phyloP scores from a whole-genome alignment of 2,329 filamentous ascomycete genomes.

The Pseudogymnoascus pannorum region DNA sequence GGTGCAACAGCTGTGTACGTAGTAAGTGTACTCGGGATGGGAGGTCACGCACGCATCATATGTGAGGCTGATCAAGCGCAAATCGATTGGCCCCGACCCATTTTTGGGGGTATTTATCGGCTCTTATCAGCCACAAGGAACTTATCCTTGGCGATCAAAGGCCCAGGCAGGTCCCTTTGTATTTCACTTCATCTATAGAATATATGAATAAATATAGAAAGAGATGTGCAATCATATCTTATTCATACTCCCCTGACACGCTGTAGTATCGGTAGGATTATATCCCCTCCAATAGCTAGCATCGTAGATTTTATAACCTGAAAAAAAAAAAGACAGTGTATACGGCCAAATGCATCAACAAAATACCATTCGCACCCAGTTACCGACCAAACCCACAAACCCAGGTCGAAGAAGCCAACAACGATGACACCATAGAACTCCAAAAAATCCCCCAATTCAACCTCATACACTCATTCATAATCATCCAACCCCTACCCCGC shows the following conservation, averaged over 20 bases:
- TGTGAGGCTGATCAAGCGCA: constrained; percentile 8
- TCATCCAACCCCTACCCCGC: not conserved
- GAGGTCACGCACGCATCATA: constrained; percentile 9
- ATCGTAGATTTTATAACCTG: not conserved
- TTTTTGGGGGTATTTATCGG: constrained; percentile 7
- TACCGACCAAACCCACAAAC: not conserved
- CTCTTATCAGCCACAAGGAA: not conserved
- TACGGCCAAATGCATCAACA: not conserved
- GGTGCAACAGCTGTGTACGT: not conserved
- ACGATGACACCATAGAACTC: not conserved
- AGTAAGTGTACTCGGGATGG: constrained; percentile 5
- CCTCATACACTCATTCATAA: constrained; percentile 1
- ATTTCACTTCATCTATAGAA: not conserved
- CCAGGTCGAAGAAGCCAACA: not conserved
- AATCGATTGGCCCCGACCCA: constrained; percentile 8
- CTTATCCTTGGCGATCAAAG: not conserved
- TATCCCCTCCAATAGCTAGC: not conserved
- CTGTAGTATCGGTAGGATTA: not conserved
- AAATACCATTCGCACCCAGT: not conserved
- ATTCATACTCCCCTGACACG: not conserved
- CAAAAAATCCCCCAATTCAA: not conserved
- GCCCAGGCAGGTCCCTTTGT: not conserved
- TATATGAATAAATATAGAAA: not conserved
- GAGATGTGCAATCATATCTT: not conserved
- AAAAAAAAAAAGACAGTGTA: not conserved